Base-by-base conservation (phyloP, 305 asterid genomes). In the Solanum hybrid region DNA sequence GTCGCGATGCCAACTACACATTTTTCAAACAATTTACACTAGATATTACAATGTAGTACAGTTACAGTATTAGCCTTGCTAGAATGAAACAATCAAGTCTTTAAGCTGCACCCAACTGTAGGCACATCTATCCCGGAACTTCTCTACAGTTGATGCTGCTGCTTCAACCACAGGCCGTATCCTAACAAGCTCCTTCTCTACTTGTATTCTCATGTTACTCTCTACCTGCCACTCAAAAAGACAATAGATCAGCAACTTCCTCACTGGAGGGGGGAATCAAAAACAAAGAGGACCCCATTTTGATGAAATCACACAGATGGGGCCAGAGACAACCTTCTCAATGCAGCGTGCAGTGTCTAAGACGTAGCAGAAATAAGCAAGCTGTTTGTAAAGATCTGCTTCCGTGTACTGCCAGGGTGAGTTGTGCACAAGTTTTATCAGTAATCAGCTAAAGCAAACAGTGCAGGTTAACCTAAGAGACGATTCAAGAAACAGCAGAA, bases 301-400 rank as follows among this genome's bases (percentile, higher is more conserved):
- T 3, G 12, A 85, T 4, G 46, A 85, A 85, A 51, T 57, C 75
- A 29, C 73, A 20, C 31, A 51, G 31, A 81, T 16, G 24, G 88
- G 31, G 83, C 74, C 5, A 75, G 20, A 24, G 78, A 80, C 71
- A 12, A 94, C 97, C 99, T 95, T 96, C 71, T 93, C 94, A 89
- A 95, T 91, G 94, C 97, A 95, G 93, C 97, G 98, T 2, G 90
- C 94, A 4, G 99, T 93, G 89, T 97, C 99, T 91, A 97, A 90
- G 86, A 89, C 92, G 94, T 94, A 90, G 94, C 97, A 95, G 93
- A 97, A 97, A 88, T 96, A 97, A 24, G 97, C 69, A 35, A 97
- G 97, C 91, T 97, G 99, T 90, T 94, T 95, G 95, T 96, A 97
- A 89, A 97, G 93, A 90, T 97, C 98, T 73, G 96, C 97, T 92